These are phyloP conservation scores for Cryphonectria naterciae DNA, from an alignment of 2,329 filamentous ascomycete genomes.

Conservation along the genomic window DNA sequence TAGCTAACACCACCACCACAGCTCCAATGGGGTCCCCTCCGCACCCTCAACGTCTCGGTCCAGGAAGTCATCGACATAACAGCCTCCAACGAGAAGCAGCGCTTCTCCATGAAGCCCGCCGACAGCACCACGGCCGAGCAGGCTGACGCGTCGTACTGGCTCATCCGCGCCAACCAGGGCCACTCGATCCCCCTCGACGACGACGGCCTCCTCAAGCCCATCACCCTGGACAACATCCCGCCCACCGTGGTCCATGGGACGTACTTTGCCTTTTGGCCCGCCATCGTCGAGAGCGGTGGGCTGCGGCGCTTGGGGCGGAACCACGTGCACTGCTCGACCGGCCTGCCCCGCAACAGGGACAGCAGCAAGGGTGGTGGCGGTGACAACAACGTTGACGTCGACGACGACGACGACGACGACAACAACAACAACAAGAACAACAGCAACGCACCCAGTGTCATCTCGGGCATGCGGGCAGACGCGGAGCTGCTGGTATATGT, in stretches of 20 bases:
- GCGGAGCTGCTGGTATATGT: conserved; percentile 80
- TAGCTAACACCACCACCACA: conserved; percentile 32
- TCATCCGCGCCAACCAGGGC: conserved; percentile 95
- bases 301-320: conserved; percentile 80
- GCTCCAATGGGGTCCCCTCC: conserved; percentile 62
- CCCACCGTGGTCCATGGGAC: conserved; percentile 82
- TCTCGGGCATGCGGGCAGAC: conserved; percentile 72
- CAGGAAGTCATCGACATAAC: conserved; percentile 71
- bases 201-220: conserved; percentile 69
- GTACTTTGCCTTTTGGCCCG: conserved; percentile 77
- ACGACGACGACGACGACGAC: neutral
- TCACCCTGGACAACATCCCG: conserved; percentile 68
- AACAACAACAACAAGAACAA: neutral
- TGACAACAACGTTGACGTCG: neutral
- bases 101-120: conserved; percentile 75
- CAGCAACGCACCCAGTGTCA: neutral
- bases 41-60: conserved; percentile 73
- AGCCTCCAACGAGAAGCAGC: conserved; percentile 81
- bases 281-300: conserved; percentile 77
- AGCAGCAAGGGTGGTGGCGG: neutral
- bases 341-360: conserved; percentile 57
- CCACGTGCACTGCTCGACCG: conserved; percentile 88
- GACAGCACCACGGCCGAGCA: neutral
- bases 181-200: conserved; percentile 80
- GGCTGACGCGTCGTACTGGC: conserved; percentile 66